Evolutionary conservation across 1,284 basidiomycete species (phyloP).

Genomic region (Apiotrichum porosum): DNA sequence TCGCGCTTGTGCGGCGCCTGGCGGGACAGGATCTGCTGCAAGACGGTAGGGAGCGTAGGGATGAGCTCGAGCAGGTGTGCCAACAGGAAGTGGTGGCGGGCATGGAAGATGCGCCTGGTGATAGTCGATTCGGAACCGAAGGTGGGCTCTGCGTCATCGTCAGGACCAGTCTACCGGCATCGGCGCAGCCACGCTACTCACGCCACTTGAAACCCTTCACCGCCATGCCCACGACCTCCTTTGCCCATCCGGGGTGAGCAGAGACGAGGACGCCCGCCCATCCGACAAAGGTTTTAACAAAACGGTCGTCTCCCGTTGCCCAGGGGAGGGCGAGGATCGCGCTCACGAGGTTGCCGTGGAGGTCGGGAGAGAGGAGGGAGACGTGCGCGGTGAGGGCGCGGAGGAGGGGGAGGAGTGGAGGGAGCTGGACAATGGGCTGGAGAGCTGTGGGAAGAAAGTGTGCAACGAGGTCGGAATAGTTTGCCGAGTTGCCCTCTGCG

Average conservation of each 20-base stretch:
- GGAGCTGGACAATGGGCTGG: conserved; percentile 30
- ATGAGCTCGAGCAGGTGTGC: conserved; percentile 79
- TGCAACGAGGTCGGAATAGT: conserved; percentile 54
- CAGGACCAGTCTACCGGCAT: background rate
- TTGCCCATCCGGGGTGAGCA: conserved; percentile 88
- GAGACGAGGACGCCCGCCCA: conserved; percentile 90
- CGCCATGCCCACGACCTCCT: conserved; percentile 72
- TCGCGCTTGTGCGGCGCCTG: conserved; percentile 94
- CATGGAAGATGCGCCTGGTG: conserved; percentile 77
- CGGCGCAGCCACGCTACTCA: conserved; percentile 51
- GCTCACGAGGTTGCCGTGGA: conserved; percentile 77
- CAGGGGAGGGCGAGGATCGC: conserved; percentile 86
- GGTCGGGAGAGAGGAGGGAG: conserved; percentile 43
- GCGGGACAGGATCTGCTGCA: conserved; percentile 76
- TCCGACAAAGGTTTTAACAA: conserved; percentile 77
- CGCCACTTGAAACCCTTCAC: conserved; percentile 83
- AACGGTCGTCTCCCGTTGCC: conserved; percentile 71
- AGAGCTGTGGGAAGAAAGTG: conserved; percentile 50
- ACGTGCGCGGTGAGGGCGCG: conserved; percentile 67
- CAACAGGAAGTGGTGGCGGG: conserved; percentile 79
- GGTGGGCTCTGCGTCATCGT: conserved; percentile 20
- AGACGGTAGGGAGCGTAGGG: conserved; percentile 77
- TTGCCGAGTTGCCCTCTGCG: conserved; percentile 43
- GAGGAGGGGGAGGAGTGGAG: conserved; percentile 52
- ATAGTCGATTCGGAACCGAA: conserved; percentile 43